These are phyloP conservation scores for Iberis pinnata DNA, from an alignment of 345 rosid genomes.

Conservation along the genomic window DNA sequence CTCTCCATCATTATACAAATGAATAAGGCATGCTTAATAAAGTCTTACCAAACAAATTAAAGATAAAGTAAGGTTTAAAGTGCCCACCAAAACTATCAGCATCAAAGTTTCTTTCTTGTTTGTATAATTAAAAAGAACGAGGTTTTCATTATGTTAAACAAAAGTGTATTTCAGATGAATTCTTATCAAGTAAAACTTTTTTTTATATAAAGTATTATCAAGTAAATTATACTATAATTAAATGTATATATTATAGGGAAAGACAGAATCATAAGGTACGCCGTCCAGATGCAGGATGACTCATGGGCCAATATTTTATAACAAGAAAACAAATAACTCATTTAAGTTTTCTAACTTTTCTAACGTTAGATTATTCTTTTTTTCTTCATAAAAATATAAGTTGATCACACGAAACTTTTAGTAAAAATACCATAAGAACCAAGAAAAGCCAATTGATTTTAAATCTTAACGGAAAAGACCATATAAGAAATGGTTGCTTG, in stretches of 20 bases:
- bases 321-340: constrained; percentile 22
- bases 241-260: constrained; percentile 1
- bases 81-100: constrained; percentile 24
- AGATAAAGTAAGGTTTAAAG: constrained; percentile 20
- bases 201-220: not conserved
- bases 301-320: constrained; percentile 15
- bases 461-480: not conserved
- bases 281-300: constrained; percentile 30
- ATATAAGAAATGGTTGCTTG: constrained; percentile 7
- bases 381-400: not conserved
- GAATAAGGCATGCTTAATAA: constrained; percentile 18
- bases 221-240: not conserved
- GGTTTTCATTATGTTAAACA: not conserved
- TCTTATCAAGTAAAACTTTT: not conserved
- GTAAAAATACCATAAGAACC: not conserved
- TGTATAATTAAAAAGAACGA: not conserved
- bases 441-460: not conserved
- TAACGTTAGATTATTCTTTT: not conserved
- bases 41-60: constrained; percentile 17
- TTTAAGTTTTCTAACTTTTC: not conserved
- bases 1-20: constrained; percentile 17
- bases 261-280: constrained; percentile 20
- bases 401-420: not conserved
- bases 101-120: constrained; percentile 19
- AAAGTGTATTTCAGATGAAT: constrained; percentile 3